Evolutionary conservation across 2,329 filamentous ascomycete species (phyloP).

Genomic region (Sporothrix humicola): DNA sequence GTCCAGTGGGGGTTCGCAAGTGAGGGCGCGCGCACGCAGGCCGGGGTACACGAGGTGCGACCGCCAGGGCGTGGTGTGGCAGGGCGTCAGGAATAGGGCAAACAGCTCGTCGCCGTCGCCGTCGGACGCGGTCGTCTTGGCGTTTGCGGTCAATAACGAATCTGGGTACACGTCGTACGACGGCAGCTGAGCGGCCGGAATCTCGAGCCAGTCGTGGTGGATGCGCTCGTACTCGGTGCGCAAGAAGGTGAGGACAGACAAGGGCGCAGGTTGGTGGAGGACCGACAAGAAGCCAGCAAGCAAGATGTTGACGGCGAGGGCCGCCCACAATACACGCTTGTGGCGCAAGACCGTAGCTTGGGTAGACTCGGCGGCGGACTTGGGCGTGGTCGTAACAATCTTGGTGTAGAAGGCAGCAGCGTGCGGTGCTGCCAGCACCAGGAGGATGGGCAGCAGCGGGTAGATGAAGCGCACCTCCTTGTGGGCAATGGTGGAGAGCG

Average conservation of each 20-base stretch:
- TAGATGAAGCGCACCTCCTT: slow-evolving; percentile 99
- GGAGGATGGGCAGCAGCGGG: slow-evolving; percentile 84
- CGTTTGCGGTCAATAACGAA: slow-evolving; percentile 37
- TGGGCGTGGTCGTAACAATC: slow-evolving; percentile 21
- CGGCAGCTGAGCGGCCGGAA: slow-evolving; percentile 41
- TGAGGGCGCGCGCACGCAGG: slow-evolving; percentile 81
- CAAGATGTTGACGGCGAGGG: slow-evolving; percentile 69
- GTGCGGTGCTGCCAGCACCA: slow-evolving; percentile 75
- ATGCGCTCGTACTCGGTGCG: slow-evolving; percentile 72
- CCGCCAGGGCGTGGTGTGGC: slow-evolving; percentile 95
- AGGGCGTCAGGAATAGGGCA: slow-evolving; percentile 88
- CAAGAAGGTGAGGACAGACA: slow-evolving; percentile 76
- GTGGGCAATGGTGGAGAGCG: slow-evolving; percentile 82
- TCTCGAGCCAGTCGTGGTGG: slow-evolving; percentile 52
- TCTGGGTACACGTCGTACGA: slow-evolving; percentile 43
- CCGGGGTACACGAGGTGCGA: slow-evolving; percentile 78
- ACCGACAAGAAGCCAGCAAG: slow-evolving; percentile 77
- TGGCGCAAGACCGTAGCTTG: slow-evolving; percentile 50
- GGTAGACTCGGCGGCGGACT: slow-evolving; percentile 39
- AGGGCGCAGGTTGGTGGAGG: slow-evolving; percentile 79
- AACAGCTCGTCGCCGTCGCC: slow-evolving; percentile 56
- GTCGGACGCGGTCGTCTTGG: slow-evolving; percentile 23
- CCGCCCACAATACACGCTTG: slow-evolving; percentile 59
- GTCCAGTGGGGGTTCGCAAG: slow-evolving; percentile 86
- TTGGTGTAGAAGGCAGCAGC: slow-evolving; percentile 68